Evolutionary conservation across 73 alveolate species (phyloP), one percentile per base, ranked within the genome.

Genomic region (Breviolum minutum): DNA sequence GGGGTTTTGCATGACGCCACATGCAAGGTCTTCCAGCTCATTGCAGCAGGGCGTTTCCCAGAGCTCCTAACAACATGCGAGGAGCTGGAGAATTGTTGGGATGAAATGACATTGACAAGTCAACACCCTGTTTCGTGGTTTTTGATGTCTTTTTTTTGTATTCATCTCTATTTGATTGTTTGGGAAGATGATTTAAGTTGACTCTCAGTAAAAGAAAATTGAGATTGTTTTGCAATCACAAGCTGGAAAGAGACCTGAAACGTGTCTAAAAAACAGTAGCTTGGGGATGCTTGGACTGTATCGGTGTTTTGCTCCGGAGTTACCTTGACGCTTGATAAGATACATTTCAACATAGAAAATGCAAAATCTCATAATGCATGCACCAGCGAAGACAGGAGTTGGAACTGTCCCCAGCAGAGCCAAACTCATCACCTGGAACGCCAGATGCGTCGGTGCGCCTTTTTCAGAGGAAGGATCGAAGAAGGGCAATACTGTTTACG

Each of bases 61-160:
- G 97, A 91, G 79, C 79, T 91, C 22, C 97, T 32, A 7, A 74
- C 89, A 24, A 63, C 77, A 26, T 91, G 97, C 97, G 97, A 91
- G 97, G 97, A 60, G 54, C 54, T 40, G 54, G 54, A 40, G 54
- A 40, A 40, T 40, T 40, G 54, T 40, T 40, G 54, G 54, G 54
- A 40, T 40, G 54, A 40, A 40, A 40, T 40, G 54, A 40, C 54
- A 40, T 40, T 40, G 54, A 40, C 0, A 40, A 2, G 54, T 40
- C 54, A 40, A 40, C 54, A 40, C 54, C 54, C 3, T 40, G 1
- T 61, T 71, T 17, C 7, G 26, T 1, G 3, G 10, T 2, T 8
- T 71, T 2, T 22, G 26, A 20, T 4, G 22, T 20, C 6, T 13
- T 66, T 16, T 66, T 1, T 66, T 16, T 4, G 22, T 66, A 66